A percentile compares a stretch with the other conserved stretches of the same genome.
Evolutionary conservation across 495 filamentous ascomycete species (phyloP).

Genomic region (Penicillium ochrochloron): DNA sequence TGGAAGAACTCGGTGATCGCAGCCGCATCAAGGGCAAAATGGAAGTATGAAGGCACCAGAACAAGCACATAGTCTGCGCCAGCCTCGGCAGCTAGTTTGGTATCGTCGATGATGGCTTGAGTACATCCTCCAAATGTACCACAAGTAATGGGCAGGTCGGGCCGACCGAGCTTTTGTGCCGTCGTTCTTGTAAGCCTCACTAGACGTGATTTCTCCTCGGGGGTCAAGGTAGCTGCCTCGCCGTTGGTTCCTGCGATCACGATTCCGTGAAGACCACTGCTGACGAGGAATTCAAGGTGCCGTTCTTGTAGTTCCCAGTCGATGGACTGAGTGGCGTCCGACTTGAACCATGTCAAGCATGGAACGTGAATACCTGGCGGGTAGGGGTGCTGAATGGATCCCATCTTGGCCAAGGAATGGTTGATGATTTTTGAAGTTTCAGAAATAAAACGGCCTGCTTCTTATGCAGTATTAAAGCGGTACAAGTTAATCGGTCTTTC

Average conservation of each 20-base stretch:
- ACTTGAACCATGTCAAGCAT: slow-evolving; percentile 40
- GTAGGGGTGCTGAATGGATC: slow-evolving; percentile 23
- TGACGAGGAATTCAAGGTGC: slow-evolving; percentile 38
- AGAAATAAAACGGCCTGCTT: background rate
- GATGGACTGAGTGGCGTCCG: slow-evolving; percentile 36
- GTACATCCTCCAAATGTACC: slow-evolving; percentile 27
- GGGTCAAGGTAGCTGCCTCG: slow-evolving; percentile 35
- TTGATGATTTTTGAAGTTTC: background rate
- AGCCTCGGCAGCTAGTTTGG: slow-evolving; percentile 29
- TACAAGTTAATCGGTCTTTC: slow-evolving; percentile 14
- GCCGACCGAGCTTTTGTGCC: slow-evolving; percentile 23
- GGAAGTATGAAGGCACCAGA: slow-evolving; percentile 76
- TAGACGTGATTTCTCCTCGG: slow-evolving; percentile 32
- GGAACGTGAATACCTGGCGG: slow-evolving; percentile 42
- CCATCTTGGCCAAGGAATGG: slow-evolving; percentile 13
- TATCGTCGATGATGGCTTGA: slow-evolving; percentile 21
- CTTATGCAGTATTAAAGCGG: background rate
- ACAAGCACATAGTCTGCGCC: slow-evolving; percentile 81
- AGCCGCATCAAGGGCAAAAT: slow-evolving; percentile 55
- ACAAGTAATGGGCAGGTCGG: slow-evolving; percentile 34
- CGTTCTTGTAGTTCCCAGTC: slow-evolving; percentile 39
- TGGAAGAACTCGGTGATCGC: slow-evolving; percentile 69
- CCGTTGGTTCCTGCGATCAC: slow-evolving; percentile 43
- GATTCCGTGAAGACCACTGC: slow-evolving; percentile 38
- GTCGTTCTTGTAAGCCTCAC: slow-evolving; percentile 28